Conservation (phyloP, 1,139 yeast species). For the Geotrichum australiense region DNA sequence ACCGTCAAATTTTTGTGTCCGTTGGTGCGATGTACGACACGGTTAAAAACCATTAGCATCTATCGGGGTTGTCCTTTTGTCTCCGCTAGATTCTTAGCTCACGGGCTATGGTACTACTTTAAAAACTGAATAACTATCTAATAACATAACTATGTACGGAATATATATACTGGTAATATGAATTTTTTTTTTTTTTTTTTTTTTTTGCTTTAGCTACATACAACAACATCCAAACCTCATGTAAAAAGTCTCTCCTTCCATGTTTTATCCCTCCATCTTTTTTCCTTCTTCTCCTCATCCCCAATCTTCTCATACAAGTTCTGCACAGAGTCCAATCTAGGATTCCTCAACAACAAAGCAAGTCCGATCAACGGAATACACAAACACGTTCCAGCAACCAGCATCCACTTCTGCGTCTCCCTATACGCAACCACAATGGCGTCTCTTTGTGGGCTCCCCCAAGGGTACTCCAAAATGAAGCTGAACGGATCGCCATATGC, state of each 20-base stretch:
- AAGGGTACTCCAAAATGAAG: conserved; percentile 42
- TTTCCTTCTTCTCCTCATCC: conserved; percentile 5
- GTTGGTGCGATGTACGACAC: too few relatives aligned
- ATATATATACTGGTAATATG: too few relatives aligned
- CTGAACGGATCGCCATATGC: conserved; percentile 51
- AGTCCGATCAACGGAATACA: conserved; percentile 46
- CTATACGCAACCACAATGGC: conserved; percentile 54
- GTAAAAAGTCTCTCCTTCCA: conserved; percentile 13
- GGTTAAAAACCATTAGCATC: too few relatives aligned
- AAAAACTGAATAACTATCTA: too few relatives aligned
- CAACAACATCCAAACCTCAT: too few relatives aligned
- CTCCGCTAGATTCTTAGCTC: too few relatives aligned
- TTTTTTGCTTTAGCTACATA: too few relatives aligned
- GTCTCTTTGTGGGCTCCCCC: conserved; percentile 56
- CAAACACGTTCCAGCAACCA: conserved; percentile 51
- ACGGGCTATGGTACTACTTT: too few relatives aligned
- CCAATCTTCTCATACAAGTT: conserved; percentile 35
- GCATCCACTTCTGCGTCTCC: conserved; percentile 51
- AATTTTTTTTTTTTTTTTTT: too few relatives aligned
- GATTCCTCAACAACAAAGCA: conserved; percentile 51
- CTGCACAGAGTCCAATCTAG: conserved; percentile 36
- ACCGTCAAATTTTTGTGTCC: too few relatives aligned
- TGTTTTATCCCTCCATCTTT: conserved; percentile 10
- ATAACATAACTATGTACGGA: too few relatives aligned
- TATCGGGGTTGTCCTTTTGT: too few relatives aligned